Evolutionary conservation across 805 yeast genomes (phyloP).

Genomic region (Suhomyces faveliae): DNA sequence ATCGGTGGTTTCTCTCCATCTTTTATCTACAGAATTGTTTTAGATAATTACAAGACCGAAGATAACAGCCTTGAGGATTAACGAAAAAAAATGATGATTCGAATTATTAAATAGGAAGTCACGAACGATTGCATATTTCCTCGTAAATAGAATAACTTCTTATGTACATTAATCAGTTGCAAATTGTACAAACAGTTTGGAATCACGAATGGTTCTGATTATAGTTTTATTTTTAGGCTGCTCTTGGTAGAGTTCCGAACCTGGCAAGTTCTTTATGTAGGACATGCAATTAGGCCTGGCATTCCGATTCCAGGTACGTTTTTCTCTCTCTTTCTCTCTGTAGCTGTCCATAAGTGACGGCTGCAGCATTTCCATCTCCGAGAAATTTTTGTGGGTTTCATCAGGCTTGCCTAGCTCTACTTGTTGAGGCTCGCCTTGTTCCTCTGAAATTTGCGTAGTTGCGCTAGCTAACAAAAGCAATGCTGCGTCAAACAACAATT

Average conservation of each 20-base stretch:
- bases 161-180: background rate
- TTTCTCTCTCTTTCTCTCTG: background rate
- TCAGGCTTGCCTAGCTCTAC: background rate
- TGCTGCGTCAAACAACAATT: background rate
- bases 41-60: slow-evolving; percentile 87
- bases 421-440: background rate
- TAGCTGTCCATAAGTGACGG: background rate
- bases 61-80: slow-evolving; percentile 59
- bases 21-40: slow-evolving; percentile 89
- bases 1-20: slow-evolving; percentile 96
- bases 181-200: background rate
- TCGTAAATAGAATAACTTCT: background rate
- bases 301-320: background rate
- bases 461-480: background rate
- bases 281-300: background rate
- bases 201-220: background rate
- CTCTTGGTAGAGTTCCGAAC: background rate
- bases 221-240: background rate
- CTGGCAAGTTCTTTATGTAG: background rate
- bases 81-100: slow-evolving; percentile 14
- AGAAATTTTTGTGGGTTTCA: background rate
- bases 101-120: background rate
- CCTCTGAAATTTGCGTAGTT: background rate
- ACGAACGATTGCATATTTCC: background rate
- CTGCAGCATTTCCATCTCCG: background rate